These are phyloP conservation scores for Amylostereum areolatum DNA, from an alignment of 1,284 basidiomycete genomes.

Conservation along the genomic window DNA sequence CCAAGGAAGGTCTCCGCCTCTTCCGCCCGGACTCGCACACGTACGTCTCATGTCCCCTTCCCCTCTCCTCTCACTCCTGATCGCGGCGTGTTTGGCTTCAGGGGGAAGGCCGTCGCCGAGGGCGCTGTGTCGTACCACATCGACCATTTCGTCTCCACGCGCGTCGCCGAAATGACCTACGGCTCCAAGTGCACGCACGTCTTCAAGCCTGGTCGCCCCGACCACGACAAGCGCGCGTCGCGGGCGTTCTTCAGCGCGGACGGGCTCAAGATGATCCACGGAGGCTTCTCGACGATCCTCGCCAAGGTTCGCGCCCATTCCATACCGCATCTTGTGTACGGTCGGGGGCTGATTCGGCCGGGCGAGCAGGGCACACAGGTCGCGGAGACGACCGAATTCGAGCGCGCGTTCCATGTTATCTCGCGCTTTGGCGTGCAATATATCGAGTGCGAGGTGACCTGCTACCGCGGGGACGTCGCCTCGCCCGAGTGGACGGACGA, in stretches of 20 bases:
- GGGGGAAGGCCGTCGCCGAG: slow-evolving; percentile 45
- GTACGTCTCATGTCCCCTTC: slow-evolving; percentile 20
- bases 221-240: not conserved
- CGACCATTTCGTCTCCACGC: slow-evolving; percentile 40
- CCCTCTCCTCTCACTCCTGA: not conserved
- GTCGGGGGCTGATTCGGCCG: no score
- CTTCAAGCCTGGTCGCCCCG: not conserved
- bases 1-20: slow-evolving; percentile 21
- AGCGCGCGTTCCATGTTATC: not conserved
- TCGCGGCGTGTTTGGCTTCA: no score
- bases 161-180: slow-evolving; percentile 40
- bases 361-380: not conserved
- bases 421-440: not conserved
- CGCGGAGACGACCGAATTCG: not conserved
- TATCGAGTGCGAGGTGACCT: not conserved
- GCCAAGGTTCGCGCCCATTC: not conserved
- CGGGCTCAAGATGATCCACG: not conserved
- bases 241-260: not conserved
- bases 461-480: not conserved
- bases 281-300: not conserved
- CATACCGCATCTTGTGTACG: no score
- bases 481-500: not conserved
- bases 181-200: not conserved
- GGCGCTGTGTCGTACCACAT: slow-evolving; percentile 48
- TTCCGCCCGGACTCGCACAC: slow-evolving; percentile 33